Conservation (phyloP, 441 rosid species). For the Iberis amara region DNA sequence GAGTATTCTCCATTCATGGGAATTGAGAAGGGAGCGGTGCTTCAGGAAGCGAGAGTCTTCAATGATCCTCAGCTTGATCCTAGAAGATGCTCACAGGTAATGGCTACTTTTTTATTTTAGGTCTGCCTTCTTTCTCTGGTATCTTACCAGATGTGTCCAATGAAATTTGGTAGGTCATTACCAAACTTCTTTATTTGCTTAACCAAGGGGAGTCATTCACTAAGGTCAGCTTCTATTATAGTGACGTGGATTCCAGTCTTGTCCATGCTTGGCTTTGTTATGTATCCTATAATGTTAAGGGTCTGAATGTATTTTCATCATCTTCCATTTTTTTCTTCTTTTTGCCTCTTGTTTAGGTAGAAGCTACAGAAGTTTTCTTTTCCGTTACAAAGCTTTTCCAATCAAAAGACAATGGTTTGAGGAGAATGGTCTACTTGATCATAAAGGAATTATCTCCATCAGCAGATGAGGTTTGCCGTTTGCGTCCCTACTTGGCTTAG, state of each 20-base stretch:
- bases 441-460: slow-evolving; percentile 97
- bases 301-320: neutral
- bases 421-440: slow-evolving; percentile 98
- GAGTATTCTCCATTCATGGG: slow-evolving; percentile 97
- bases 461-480: slow-evolving; percentile 93
- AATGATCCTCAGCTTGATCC: slow-evolving; percentile 98
- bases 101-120: slow-evolving; percentile 29
- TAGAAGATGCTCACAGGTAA: slow-evolving; percentile 96
- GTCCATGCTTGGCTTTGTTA: no score
- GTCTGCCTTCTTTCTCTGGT: slow-evolving; percentile 29
- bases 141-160: neutral
- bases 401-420: slow-evolving; percentile 78
- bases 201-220: slow-evolving; percentile 96
- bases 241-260: no score
- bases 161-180: slow-evolving; percentile 51
- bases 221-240: slow-evolving; percentile 43
- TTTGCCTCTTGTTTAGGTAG: slow-evolving; percentile 40
- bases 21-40: slow-evolving; percentile 97
- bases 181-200: slow-evolving; percentile 88
- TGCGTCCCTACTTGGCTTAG: no score
- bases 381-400: slow-evolving; percentile 95
- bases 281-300: no score
- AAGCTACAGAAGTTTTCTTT: slow-evolving; percentile 94
- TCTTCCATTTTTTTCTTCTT: slow-evolving; percentile 6
- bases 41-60: slow-evolving; percentile 97